These are phyloP conservation scores for Hemisphaericaspora nanyangensis DNA, from an alignment of 805 yeast genomes.

Conservation along the genomic window DNA sequence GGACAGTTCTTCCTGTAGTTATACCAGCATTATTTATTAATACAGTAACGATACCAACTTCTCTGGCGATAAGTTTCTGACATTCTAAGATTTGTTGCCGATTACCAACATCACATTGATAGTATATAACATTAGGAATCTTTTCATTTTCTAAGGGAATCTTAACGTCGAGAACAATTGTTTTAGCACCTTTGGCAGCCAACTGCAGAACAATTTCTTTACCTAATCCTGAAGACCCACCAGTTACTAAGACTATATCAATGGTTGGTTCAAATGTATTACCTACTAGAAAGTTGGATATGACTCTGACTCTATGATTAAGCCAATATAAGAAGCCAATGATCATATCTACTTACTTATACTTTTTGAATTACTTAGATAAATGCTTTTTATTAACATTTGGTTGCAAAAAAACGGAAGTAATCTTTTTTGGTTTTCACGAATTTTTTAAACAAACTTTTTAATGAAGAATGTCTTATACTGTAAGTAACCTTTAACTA, in stretches of 20 bases:
- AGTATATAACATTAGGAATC: constrained; percentile 47
- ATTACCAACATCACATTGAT: constrained; percentile 67
- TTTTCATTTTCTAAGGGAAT: constrained; percentile 34
- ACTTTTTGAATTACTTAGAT: no score
- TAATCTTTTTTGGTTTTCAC: no score
- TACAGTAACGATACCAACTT: constrained; percentile 59
- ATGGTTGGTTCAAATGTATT: constrained; percentile 46
- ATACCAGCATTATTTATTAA: constrained; percentile 87
- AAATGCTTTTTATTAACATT: no score
- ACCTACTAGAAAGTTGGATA: constrained; percentile 45
- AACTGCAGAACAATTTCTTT: constrained; percentile 51
- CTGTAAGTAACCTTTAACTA: no score
- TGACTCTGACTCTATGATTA: constrained; percentile 20
- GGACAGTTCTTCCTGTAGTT: constrained; percentile 52
- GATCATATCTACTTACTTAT: no score
- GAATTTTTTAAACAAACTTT: no score
- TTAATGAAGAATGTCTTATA: no score
- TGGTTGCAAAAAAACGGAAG: no score
- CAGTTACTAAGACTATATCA: constrained; percentile 75
- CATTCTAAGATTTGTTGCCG: constrained; percentile 39
- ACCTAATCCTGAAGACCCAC: constrained; percentile 83
- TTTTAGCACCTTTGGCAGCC: constrained; percentile 39
- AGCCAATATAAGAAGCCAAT: constrained; percentile 5
- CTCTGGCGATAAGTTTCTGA: constrained; percentile 38
- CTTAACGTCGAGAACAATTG: constrained; percentile 63